Evolutionary conservation across 1,284 basidiomycete species (phyloP), one percentile per base, ranked within the genome.

Genomic region (Fomes fomentarius): DNA sequence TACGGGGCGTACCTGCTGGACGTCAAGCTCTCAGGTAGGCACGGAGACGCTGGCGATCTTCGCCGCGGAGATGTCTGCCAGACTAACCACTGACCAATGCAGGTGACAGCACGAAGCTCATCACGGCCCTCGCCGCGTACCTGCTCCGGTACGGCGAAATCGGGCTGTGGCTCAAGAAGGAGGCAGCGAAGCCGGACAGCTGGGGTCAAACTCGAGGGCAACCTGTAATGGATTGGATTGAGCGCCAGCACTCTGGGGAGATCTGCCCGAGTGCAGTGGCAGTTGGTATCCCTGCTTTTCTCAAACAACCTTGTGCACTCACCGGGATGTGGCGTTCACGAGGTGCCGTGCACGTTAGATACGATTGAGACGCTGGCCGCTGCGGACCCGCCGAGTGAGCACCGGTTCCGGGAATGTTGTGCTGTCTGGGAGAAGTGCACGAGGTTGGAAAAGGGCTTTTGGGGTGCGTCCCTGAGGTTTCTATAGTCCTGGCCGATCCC

Each of bases 141-240:
- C 76, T 97, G 12, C 74, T 97, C 0, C 96, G 96, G 0, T 98
- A 98, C 66, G 96, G 94, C n/a, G 93, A 97, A 69, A 92, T 96
- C 0, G 96, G 94, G 0, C 74, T 93, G 37, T 96, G 84, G 89
- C 74, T 91, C 42, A 81, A 81, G 69, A 80, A 76, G 46, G 78
- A 87, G 57, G 78, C 85, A 1, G 63, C 67, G 19, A 68, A 69
- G 28, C 76, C 78, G 1, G 69, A 77, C 33, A 76, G 73, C 38
- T 83, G 84, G 77, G n/a, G 82, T 89, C 1, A 70, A 76, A 33
- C 67, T 84, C 47, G 81, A 87, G 6, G 80, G 78, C 1, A 95
- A 95, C 65, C 81, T 83, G 7, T 95, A 95, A 71, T 76, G 48
- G 72, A 76, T 46, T 96, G 94, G 94, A 93, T 96, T 55, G 82